phyloP scores from a whole-genome alignment of 2,329 filamentous ascomycete genomes.

The Alternaria conjuncta region DNA sequence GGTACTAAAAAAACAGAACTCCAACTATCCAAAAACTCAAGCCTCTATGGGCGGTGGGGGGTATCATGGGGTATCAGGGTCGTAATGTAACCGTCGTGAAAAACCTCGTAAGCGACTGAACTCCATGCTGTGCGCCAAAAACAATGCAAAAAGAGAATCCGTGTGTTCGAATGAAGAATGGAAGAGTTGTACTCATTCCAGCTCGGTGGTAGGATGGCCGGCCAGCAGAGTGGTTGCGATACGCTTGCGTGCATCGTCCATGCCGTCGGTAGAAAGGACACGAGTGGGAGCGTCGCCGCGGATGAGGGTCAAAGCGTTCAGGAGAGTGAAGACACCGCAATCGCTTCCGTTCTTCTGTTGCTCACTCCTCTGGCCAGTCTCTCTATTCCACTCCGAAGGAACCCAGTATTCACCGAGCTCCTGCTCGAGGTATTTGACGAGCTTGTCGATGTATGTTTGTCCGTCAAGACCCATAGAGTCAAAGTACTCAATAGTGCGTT shows the following conservation, averaged over 20 bases:
- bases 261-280: slow-evolving; percentile 60
- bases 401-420: slow-evolving; percentile 65
- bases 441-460: slow-evolving; percentile 27
- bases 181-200: slow-evolving; percentile 23
- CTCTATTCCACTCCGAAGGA: slow-evolving; percentile 65
- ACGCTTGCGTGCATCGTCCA: slow-evolving; percentile 65
- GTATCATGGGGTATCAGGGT: slow-evolving; percentile 22
- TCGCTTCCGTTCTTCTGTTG: slow-evolving; percentile 72
- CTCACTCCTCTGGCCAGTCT: slow-evolving; percentile 56
- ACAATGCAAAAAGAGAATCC: background rate
- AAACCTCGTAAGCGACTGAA: slow-evolving; percentile 17
- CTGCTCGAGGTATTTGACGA: slow-evolving; percentile 62
- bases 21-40: slow-evolving; percentile 2
- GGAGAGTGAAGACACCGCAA: slow-evolving; percentile 78
- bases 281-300: slow-evolving; percentile 46
- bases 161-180: background rate
- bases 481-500: slow-evolving; percentile 69
- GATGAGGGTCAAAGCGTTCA: slow-evolving; percentile 70
- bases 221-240: slow-evolving; percentile 72
- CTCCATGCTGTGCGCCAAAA: slow-evolving; percentile 17
- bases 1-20: background rate
- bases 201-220: slow-evolving; percentile 43
- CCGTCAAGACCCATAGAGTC: slow-evolving; percentile 66
- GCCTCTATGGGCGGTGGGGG: slow-evolving; percentile 14
- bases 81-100: slow-evolving; percentile 13